phyloP scores from a whole-genome alignment of 2,329 filamentous ascomycete species.

The Fusarium sulawesiense region DNA sequence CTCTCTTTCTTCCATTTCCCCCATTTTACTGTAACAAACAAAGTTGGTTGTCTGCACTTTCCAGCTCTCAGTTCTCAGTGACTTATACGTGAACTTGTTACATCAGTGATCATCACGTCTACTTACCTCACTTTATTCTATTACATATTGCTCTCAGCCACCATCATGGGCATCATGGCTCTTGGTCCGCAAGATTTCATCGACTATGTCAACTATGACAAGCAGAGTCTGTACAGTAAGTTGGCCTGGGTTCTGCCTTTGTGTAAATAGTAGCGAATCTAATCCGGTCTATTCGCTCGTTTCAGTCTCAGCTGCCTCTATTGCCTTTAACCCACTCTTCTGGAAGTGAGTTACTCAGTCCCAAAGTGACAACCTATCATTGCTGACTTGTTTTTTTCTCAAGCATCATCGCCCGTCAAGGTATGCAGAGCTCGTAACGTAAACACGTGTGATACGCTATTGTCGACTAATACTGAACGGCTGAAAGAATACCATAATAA shows the following conservation, averaged over 20 bases:
- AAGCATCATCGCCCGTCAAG: constrained; percentile 86
- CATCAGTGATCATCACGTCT: constrained; percentile 32
- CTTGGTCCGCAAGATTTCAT: constrained; percentile 58
- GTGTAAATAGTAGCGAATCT: constrained; percentile 22
- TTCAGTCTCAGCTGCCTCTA: constrained; percentile 82
- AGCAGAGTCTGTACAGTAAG: constrained; percentile 75
- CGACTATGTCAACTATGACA: constrained; percentile 75
- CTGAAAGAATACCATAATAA: constrained; percentile 87
- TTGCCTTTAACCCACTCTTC: constrained; percentile 97
- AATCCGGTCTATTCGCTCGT: constrained; percentile 21
- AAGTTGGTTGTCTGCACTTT: background rate
- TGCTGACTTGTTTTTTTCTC: constrained; percentile 49
- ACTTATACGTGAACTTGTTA: constrained; percentile 33
- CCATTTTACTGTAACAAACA: background rate
- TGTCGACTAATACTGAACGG: constrained; percentile 30
- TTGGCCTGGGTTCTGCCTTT: constrained; percentile 30
- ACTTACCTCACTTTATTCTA: constrained; percentile 8
- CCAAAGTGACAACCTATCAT: background rate
- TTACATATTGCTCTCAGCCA: constrained; percentile 5
- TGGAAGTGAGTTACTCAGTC: constrained; percentile 83
- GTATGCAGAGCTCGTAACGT: constrained; percentile 56
- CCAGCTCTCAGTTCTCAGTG: constrained; percentile 4
- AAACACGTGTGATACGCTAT: background rate
- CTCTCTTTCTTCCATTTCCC: background rate
- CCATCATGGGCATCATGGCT: constrained; percentile 58